Conservation (phyloP, 2,329 filamentous ascomycete species). For the Fusarium odoratissimum region DNA sequence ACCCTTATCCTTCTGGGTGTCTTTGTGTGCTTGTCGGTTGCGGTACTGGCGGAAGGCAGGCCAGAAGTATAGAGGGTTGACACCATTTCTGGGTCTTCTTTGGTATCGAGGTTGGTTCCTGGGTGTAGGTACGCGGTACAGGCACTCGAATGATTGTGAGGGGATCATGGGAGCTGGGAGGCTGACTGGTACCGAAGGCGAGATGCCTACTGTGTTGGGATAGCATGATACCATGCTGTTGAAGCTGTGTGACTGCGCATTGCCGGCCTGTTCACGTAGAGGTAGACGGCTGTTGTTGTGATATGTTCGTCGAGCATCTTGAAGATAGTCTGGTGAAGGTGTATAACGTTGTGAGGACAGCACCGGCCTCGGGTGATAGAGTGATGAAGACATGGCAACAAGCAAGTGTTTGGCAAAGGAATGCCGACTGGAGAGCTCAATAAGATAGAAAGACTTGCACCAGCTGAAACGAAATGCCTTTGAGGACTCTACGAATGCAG, state of each 20-base stretch:
- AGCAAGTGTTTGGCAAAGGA: conserved; percentile 42
- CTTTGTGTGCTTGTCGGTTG: conserved; percentile 72
- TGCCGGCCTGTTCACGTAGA: conserved; percentile 64
- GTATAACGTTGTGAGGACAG: conserved; percentile 65
- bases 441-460: conserved; percentile 45
- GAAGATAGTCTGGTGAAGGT: conserved; percentile 58
- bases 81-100: conserved; percentile 51
- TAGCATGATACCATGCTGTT: conserved; percentile 58
- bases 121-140: conserved; percentile 53
- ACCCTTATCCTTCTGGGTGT: conserved; percentile 68
- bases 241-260: conserved; percentile 59
- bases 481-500: conserved; percentile 47
- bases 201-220: conserved; percentile 56
- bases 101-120: conserved; percentile 52
- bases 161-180: conserved; percentile 64
- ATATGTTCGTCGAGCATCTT: conserved; percentile 56
- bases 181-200: conserved; percentile 59
- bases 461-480: conserved; percentile 47
- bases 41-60: conserved; percentile 74
- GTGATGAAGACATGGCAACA: conserved; percentile 52
- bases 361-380: conserved; percentile 59
- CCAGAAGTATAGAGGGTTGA: conserved; percentile 72
- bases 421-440: conserved; percentile 48
- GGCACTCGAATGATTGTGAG: conserved; percentile 59
- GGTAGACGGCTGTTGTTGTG: conserved; percentile 56